Conservation (phyloP, 148 eudicot genomes). For the Vaccinium vitisidaea region DNA sequence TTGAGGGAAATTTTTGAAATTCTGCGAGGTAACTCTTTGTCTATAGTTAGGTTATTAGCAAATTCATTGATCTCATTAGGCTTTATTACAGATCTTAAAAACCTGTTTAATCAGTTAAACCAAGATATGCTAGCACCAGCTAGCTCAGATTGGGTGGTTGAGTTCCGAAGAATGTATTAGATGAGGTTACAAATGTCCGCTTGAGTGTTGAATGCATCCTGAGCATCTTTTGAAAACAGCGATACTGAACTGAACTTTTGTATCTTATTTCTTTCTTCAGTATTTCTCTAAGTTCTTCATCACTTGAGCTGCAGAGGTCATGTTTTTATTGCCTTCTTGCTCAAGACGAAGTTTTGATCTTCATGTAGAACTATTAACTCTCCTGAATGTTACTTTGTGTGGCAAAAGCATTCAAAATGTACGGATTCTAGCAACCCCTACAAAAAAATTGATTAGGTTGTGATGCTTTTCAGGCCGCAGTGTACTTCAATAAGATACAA, state of each 20-base stretch:
- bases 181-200: neutral
- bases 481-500: conserved; percentile 92
- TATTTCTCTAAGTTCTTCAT: neutral
- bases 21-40: no score
- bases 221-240: neutral
- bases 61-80: neutral
- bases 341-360: neutral
- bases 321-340: neutral
- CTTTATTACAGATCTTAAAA: neutral
- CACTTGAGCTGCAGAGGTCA: neutral
- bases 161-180: neutral
- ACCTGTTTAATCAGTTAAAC: neutral
- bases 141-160: neutral
- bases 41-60: no score
- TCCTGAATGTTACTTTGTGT: neutral
- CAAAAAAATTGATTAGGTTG: conserved; percentile 2
- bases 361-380: neutral
- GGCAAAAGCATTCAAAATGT: neutral
- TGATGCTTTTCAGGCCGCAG: conserved; percentile 64
- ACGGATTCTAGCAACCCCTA: neutral
- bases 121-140: neutral
- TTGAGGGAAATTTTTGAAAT: no score
- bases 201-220: neutral
- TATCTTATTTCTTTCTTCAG: neutral
- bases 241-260: neutral